Conservation (phyloP, 345 rosid genomes). For the Noccaea caerulescens region DNA sequence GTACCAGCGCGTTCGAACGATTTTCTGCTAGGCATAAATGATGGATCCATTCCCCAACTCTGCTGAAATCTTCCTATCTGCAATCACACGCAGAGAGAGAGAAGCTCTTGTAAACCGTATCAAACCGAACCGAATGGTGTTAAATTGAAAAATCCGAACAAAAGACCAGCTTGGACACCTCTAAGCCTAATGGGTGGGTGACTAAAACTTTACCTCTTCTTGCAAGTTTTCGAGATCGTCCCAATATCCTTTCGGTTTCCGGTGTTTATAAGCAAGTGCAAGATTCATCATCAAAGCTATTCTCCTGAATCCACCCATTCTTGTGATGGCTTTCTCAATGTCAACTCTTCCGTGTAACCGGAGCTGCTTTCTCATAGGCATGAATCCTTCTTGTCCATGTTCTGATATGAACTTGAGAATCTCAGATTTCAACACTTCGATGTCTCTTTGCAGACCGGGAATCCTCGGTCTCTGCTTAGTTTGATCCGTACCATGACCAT, state of each 20-base stretch:
- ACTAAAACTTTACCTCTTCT: constrained; percentile 67
- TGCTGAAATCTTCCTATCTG: constrained; percentile 77
- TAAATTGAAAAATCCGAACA: no score
- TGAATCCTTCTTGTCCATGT: constrained; percentile 95
- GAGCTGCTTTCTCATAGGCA: constrained; percentile 99
- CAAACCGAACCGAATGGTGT: no score
- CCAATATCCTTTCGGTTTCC: constrained; percentile 98
- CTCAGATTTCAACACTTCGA: constrained; percentile 81
- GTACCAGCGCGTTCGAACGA: constrained; percentile 96
- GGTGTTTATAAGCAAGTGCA: constrained; percentile 87
- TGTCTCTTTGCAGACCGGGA: constrained; percentile 85
- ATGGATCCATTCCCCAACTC: constrained; percentile 96
- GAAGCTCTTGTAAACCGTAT: constrained; percentile 13
- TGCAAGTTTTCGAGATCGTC: constrained; percentile 88
- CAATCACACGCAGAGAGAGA: constrained; percentile 28
- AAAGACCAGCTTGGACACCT: no score
- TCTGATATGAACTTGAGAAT: constrained; percentile 75
- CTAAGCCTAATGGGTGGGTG: no score
- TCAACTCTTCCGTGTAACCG: constrained; percentile 88
- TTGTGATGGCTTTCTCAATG: constrained; percentile 89
- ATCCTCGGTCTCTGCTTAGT: constrained; percentile 71
- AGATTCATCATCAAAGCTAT: constrained; percentile 82
- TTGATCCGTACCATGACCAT: constrained; percentile 25
- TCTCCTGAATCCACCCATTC: constrained; percentile 93
- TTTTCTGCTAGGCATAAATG: constrained; percentile 95